phyloP scores from a whole-genome alignment of 1,139 yeast genomes.

The Pichia kudriavzevii region DNA sequence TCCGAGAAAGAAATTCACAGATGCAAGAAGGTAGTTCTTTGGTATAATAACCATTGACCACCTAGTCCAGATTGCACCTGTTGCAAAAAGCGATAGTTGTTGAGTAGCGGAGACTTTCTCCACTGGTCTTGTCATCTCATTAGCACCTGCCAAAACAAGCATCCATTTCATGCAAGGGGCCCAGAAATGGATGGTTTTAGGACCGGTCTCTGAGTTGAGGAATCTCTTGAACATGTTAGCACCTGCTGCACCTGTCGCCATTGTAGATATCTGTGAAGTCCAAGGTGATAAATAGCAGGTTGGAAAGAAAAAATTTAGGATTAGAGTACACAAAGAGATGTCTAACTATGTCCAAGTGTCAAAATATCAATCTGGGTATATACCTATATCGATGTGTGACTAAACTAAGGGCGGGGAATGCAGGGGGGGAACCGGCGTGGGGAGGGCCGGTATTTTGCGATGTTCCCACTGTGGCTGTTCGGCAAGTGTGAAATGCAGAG shows the following conservation, averaged over 20 bases:
- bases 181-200: slow-evolving; percentile 95
- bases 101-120: slow-evolving; percentile 90
- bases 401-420: too few species aligned
- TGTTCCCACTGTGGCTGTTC: too few species aligned
- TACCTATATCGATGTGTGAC: too few species aligned
- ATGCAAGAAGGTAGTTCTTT: slow-evolving; percentile 76
- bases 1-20: slow-evolving; percentile 91
- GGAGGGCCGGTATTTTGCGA: too few species aligned
- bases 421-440: too few species aligned
- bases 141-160: slow-evolving; percentile 82
- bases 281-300: too few species aligned
- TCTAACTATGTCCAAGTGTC: too few species aligned
- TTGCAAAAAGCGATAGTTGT: slow-evolving; percentile 79
- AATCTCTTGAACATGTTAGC: slow-evolving; percentile 54
- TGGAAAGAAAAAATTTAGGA: too few species aligned
- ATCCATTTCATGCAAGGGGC: slow-evolving; percentile 71
- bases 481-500: too few species aligned
- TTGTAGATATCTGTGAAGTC: too few species aligned
- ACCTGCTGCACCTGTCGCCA: slow-evolving; percentile 12
- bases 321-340: too few species aligned
- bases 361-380: too few species aligned
- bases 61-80: slow-evolving; percentile 96
- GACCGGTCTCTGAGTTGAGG: slow-evolving; percentile 85
- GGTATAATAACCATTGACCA: slow-evolving; percentile 96
- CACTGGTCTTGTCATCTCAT: slow-evolving; percentile 82